phyloP scores from a whole-genome alignment of 345 rosid species.

The Noccaea caerulescens region DNA sequence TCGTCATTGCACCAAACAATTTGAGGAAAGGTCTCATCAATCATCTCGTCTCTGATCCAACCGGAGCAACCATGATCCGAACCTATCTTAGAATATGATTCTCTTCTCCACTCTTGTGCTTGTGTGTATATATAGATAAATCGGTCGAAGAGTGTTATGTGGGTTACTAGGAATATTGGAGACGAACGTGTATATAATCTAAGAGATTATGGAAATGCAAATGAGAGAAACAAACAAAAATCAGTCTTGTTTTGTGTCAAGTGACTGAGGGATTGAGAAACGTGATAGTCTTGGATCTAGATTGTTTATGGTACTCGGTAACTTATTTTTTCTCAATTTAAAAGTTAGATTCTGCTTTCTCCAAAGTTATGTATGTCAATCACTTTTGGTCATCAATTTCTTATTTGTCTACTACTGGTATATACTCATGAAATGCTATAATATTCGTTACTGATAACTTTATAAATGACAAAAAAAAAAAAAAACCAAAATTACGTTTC shows the following conservation, averaged over 20 bases:
- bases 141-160: slow-evolving; percentile 2
- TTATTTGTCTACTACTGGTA: background rate
- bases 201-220: slow-evolving; percentile 14
- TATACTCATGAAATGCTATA: no score
- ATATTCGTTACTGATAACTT: no score
- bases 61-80: slow-evolving; percentile 89
- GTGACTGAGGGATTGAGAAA: background rate
- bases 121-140: slow-evolving; percentile 24
- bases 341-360: background rate
- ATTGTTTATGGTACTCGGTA: background rate
- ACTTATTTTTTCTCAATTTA: background rate
- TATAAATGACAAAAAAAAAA: no score
- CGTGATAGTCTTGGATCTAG: no score
- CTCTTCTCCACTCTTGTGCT: slow-evolving; percentile 10
- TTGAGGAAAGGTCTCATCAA: slow-evolving; percentile 74
- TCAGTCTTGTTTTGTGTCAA: slow-evolving; percentile 25
- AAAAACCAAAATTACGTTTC: no score
- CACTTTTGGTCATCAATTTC: background rate
- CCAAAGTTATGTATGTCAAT: background rate
- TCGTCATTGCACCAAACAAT: slow-evolving; percentile 75
- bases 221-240: background rate
- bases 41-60: slow-evolving; percentile 85
- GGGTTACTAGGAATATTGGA: slow-evolving; percentile 23
- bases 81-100: slow-evolving; percentile 62
- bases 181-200: slow-evolving; percentile 31